Evolutionary conservation across 2,329 filamentous ascomycete genomes (phyloP), one percentile per base, ranked within the genome.

Genomic region (Ophiocordyceps camponoti-leonardi): DNA sequence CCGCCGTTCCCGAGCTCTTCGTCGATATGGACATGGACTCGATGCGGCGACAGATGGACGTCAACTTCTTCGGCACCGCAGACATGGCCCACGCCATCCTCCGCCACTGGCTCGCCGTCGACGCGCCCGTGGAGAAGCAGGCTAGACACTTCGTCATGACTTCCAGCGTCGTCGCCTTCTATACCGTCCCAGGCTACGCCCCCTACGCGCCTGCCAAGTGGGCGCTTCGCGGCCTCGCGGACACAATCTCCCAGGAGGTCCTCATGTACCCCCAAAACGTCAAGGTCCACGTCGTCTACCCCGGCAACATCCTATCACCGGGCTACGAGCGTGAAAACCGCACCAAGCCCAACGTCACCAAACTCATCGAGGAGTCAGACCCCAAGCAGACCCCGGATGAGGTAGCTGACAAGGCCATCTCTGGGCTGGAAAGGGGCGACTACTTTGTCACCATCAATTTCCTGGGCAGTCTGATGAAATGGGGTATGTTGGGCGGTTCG

Each of bases 61-160:
- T 90, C 53, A 90, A 95, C 65, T 96, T 86, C 67, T 94, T 81
- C 73, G 84, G 86, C 43, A 79, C 80, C 28, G 81, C 82, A 39
- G 92, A 94, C 60, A 84, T 94, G 65, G 82, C 86, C 35, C 86
- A 93, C 58, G 79, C 85, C 19, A 77, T 83, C 18, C 66, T 95
- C 49, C 74, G 73, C 44, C 72, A 75, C 49, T 95, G 90, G 90
- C 74, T 87, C 41, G 63, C 66, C 4, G 68, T 70, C 13, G 61
- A 62, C 11, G 62, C 61, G 5, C 61, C 67, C 10, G 56, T 68
- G 33, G 61, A 69, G 43, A 45, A 53, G 22, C 65, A 73, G 50
- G 69, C 80, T 11, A 76, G 81, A 46, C 90, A 96, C 62, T 72
- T 98, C 51, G 77, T 98, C 58, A 85, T 96, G 64, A 96, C 92